Conservation (phyloP, 2,329 filamentous ascomycete genomes). For the Aureobasidium sp. region DNA sequence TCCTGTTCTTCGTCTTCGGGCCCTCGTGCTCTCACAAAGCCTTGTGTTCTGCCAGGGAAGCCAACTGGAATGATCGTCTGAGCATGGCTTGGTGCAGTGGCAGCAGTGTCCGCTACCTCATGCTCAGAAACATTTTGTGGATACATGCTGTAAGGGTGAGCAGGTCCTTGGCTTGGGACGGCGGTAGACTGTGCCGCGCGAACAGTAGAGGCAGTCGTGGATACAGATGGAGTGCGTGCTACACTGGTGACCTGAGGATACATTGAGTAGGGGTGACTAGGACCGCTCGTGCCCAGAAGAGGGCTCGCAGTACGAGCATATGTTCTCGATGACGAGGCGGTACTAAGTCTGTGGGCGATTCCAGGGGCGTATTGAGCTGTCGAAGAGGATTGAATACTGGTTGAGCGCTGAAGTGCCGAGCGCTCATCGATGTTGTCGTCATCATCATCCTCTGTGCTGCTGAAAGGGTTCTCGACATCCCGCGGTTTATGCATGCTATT, state of each 20-base stretch:
- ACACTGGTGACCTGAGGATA: constrained; percentile 62
- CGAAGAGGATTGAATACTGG: constrained; percentile 28
- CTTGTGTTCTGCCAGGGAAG: constrained; percentile 57
- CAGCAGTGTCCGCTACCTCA: constrained; percentile 36
- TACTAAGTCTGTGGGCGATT: constrained; percentile 22
- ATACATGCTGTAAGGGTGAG: constrained; percentile 83
- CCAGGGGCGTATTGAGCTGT: constrained; percentile 21
- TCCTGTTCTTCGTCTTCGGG: constrained; percentile 83
- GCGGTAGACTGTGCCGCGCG: constrained; percentile 51
- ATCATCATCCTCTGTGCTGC: constrained; percentile 26
- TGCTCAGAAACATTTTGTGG: constrained; percentile 61
- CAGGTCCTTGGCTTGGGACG: constrained; percentile 53
- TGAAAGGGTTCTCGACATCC: constrained; percentile 25
- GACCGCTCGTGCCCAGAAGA: constrained; percentile 61
- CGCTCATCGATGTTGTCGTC: constrained; percentile 17
- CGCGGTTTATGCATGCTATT: constrained; percentile 26
- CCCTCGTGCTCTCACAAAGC: constrained; percentile 63
- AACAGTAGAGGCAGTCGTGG: constrained; percentile 59
- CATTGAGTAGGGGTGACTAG: constrained; percentile 78
- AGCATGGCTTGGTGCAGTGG: constrained; percentile 25
- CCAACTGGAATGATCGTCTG: constrained; percentile 56
- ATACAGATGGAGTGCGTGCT: constrained; percentile 53
- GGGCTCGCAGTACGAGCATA: constrained; percentile 48
- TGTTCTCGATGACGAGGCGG: constrained; percentile 29
- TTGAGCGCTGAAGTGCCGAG: constrained; percentile 16